A percentile compares a stretch with the other conserved stretches of the same genome.
These are phyloP conservation scores for Fusarium sp. DNA, from an alignment of 2,329 filamentous ascomycete species.

Conservation along the genomic window DNA sequence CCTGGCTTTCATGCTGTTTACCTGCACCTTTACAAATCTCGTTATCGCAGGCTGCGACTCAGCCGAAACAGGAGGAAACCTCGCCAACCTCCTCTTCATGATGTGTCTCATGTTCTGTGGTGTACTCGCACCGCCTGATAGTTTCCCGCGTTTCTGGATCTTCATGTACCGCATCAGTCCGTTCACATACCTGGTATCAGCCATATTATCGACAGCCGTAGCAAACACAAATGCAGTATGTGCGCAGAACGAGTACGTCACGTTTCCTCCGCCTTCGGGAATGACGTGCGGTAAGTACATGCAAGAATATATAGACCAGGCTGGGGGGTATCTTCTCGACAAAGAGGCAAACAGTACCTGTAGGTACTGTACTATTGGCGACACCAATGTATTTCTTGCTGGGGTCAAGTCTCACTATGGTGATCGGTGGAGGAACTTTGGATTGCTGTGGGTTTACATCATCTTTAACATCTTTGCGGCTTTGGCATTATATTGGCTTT, in stretches of 20 bases:
- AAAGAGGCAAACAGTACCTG: constrained; percentile 63
- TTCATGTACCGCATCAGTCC: constrained; percentile 78
- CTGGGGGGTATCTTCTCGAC: constrained; percentile 70
- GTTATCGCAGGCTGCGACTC: constrained; percentile 76
- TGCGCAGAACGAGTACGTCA: constrained; percentile 76
- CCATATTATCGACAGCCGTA: constrained; percentile 78
- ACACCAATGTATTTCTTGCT: constrained; percentile 67
- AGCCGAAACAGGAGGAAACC: constrained; percentile 75
- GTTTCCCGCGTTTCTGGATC: constrained; percentile 67
- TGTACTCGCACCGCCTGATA: constrained; percentile 56
- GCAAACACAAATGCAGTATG: constrained; percentile 76
- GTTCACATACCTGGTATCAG: constrained; percentile 83
- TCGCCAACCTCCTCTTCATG: constrained; percentile 75
- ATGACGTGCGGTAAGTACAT: constrained; percentile 74
- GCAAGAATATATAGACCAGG: constrained; percentile 59
- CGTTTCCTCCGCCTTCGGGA: constrained; percentile 70
- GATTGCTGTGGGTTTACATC: constrained; percentile 71
- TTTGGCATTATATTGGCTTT: constrained; percentile 69
- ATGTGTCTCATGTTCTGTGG: constrained; percentile 63
- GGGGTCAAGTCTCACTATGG: constrained; percentile 65
- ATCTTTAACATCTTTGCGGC: constrained; percentile 70
- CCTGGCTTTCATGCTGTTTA: constrained; percentile 81
- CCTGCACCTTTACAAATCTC: constrained; percentile 83
- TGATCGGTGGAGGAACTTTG: constrained; percentile 78
- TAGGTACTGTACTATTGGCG: constrained; percentile 66